Base-by-base conservation (phyloP, 192 early-diverging fungal genomes). In the Chytriomyces confervae region DNA sequence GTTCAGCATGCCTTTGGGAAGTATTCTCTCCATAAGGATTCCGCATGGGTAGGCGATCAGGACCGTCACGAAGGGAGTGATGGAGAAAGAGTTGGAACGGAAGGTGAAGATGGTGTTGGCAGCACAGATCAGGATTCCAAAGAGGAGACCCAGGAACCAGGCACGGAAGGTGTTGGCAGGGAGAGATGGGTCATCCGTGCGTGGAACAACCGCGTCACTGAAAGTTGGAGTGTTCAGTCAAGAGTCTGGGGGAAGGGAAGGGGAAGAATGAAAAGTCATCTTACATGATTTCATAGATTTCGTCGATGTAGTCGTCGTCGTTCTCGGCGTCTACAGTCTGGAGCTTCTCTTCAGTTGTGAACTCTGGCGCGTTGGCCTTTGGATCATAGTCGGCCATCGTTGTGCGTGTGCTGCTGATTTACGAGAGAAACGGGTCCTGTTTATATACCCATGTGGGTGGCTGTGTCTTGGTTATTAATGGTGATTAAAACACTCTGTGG, bases 1-100 rank as follows among this genome's bases (percentile, higher is more conserved):
- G 65, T 89, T 86, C 24, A 89, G 66, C 45, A 77, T 16, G 16
- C 62, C 20, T 16, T 83, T 85, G 18, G 94, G 93, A 8, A 95
- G 57, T n/a, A 60, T 2, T 23, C 57, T 60, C 57, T 60, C 57
- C 57, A 60, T 60, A 1, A 60, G 0, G 20, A 60, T 0, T 1
- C 57, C 57, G 20, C 16, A 23, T 2, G 57, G 57, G 18, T 23
- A 60, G 2, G 18, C 16, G 18, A 60, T 23, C 18, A 60, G 16
- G 20, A 60, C 57, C 18, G 18, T 23, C 18, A 60, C 57, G 2
- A 60, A 60, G 16, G 57, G 57, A n/a, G 57, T n/a, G 57, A 23
- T 23, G 18, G 57, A n/a, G 57, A 60, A 60, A 1, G 57, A n/a
- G 57, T 60, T 60, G 16, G 57, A n/a, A 23, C 57, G 57, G 57